Evolutionary conservation across 129 eudicot genomes (phyloP), one percentile per base, ranked within the genome.

Genomic region (Centrapalus pauciflorus): DNA sequence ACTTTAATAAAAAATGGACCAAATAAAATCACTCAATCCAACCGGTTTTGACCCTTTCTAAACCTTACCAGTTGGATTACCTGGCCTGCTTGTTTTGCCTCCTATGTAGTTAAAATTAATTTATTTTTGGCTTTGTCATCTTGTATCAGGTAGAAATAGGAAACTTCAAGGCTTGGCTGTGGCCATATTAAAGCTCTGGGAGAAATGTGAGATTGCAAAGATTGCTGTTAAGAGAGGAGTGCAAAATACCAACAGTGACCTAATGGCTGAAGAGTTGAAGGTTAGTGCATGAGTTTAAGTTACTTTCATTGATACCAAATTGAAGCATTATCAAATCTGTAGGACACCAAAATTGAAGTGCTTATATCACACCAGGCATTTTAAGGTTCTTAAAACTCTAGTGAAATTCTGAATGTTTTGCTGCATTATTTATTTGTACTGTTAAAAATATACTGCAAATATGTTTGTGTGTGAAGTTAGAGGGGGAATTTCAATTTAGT

Each of bases 141-240:
- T 30, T 59, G 56, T 64, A 21, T 34, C 86, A 93, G 98, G 99
- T 52, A 86, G 99, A 79, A 93, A 89, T 74, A 84, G 84, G 73
- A 89, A 89, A 61, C 99, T 61, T 55, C 95, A 93, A 74, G 99
- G 99, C 27, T 69, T 93, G 72, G 99, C 96, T 71, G 82, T 86
- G 61, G 69, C 96, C 37, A 88, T 93, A 30, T 50, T 89, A 58
- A 93, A 84, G 82, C 95, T 93, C 21, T 93, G 99, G 99, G 99
- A 93, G 82, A 93, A 86, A 86, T 89, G 96, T 61, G 99, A 93
- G 80, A 86, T 93, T 69, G 97, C 86, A 52, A 93, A 93, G 79
- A 72, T 93, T 86, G 99, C 96, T 40, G 77, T 93, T 61, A 93
- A 93, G 71, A 84, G 84, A 80, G 99, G 99, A 67, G 99, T 86